Evolutionary conservation across 768 basidiomycete species (phyloP).

Genomic region (Podaxis sp.): DNA sequence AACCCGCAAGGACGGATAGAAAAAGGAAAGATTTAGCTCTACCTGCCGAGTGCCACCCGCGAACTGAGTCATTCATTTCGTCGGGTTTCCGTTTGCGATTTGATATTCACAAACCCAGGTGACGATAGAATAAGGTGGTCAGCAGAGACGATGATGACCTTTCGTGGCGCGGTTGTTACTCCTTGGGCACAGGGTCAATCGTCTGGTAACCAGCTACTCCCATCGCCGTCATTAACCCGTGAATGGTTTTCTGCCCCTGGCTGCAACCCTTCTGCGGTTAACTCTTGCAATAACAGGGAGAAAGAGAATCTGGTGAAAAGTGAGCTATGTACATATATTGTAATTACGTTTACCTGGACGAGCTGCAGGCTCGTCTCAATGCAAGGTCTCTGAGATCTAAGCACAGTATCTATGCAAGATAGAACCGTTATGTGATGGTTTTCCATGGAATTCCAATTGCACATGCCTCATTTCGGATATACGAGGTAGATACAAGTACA

Average conservation of each 20-base stretch:
- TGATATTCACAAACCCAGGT: constrained; percentile 1
- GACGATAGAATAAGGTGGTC: background rate
- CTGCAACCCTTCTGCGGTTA: too few relatives aligned
- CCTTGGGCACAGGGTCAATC: constrained; percentile 2
- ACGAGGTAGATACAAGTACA: background rate
- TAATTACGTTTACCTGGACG: background rate
- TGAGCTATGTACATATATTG: background rate
- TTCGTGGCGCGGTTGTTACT: background rate
- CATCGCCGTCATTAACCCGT: too few relatives aligned
- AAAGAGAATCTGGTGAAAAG: background rate
- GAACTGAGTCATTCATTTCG: constrained; percentile 1
- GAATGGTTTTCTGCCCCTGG: too few relatives aligned
- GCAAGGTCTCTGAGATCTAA: background rate
- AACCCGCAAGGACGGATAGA: background rate
- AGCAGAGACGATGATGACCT: background rate
- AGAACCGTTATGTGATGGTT: constrained; percentile 5
- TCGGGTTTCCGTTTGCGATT: constrained; percentile 1
- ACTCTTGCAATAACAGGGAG: too few relatives aligned
- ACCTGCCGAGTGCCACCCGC: constrained; percentile 1
- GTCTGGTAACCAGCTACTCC: too few relatives aligned
- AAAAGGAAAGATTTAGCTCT: background rate
- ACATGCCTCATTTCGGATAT: constrained; percentile 5
- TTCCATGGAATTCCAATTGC: constrained; percentile 2
- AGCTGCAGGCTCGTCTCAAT: background rate
- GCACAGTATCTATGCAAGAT: background rate